Conservation (phyloP, 2,329 filamentous ascomycete genomes). For the Sarocladium oryzae region DNA sequence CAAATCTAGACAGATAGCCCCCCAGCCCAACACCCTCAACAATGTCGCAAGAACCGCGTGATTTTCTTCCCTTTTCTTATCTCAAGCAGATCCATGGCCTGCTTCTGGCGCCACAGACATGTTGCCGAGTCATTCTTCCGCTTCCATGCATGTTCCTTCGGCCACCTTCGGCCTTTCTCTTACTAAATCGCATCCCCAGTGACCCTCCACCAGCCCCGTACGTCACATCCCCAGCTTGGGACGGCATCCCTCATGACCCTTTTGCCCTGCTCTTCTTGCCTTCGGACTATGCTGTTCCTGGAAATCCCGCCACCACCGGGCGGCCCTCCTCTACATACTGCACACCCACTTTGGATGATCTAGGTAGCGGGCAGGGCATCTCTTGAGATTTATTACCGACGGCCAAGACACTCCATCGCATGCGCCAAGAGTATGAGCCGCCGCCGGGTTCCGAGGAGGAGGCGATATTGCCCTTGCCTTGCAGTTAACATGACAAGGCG, state of each 20-base stretch:
- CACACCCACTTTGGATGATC: background rate
- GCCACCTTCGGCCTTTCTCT: constrained; percentile 3
- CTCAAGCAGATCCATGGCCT: too few species aligned
- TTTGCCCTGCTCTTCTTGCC: too few species aligned
- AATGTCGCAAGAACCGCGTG: too few species aligned
- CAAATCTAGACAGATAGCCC: too few species aligned
- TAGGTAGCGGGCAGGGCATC: background rate
- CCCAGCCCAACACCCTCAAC: background rate
- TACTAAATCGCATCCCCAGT: background rate
- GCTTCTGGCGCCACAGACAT: too few species aligned
- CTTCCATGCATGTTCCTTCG: background rate
- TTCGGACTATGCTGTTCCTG: background rate
- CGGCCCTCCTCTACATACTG: background rate
- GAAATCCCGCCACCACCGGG: background rate
- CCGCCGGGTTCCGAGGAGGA: background rate
- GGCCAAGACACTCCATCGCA: background rate
- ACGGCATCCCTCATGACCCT: too few species aligned
- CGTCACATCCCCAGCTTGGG: background rate
- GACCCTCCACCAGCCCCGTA: constrained; percentile 3
- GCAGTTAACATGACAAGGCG: too few species aligned
- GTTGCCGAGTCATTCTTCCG: constrained; percentile 1
- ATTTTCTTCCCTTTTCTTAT: too few species aligned
- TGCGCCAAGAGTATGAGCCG: constrained; percentile 2
- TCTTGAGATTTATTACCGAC: background rate
- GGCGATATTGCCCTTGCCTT: too few species aligned